A percentile compares a stretch with the other conserved stretches of the same genome.
phyloP scores from a whole-genome alignment of 163 green algal species.

The Chloromonas sp. region DNA sequence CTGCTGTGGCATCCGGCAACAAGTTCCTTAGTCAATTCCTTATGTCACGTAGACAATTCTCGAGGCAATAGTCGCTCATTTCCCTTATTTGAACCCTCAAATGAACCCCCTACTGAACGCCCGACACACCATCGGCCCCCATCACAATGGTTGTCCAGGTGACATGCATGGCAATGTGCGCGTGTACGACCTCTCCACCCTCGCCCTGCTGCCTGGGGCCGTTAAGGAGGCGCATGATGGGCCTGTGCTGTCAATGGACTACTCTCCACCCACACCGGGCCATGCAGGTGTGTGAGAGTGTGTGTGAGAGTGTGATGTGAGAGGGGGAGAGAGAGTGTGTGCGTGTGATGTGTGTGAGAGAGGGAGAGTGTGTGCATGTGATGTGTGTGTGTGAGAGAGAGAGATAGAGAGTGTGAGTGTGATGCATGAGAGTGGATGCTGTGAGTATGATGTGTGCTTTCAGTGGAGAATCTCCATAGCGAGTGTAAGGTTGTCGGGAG shows the following conservation, averaged over 20 bases:
- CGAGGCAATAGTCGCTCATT: neutral
- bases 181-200: constrained; percentile 37
- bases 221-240: constrained; percentile 46
- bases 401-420: too few relatives aligned
- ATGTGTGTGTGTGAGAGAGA: too few relatives aligned
- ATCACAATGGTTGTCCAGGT: constrained; percentile 7
- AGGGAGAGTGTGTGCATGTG: too few relatives aligned
- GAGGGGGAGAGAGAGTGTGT: too few relatives aligned
- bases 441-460: neutral
- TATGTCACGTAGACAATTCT: neutral
- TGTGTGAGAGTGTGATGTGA: too few relatives aligned
- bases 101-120: too few relatives aligned
- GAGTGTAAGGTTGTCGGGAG: neutral
- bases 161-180: constrained; percentile 50
- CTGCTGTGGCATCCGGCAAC: neutral
- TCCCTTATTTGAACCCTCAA: neutral
- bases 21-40: neutral
- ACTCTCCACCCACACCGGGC: constrained; percentile 12
- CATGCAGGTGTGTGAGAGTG: too few relatives aligned
- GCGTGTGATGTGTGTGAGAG: neutral
- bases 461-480: neutral
- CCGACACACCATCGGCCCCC: too few relatives aligned
- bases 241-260: constrained; percentile 47
- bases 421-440: too few relatives aligned
- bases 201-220: constrained; percentile 17